phyloP scores from a whole-genome alignment of 2,329 filamentous ascomycete species.

The Aspergillus sclerotialis region DNA sequence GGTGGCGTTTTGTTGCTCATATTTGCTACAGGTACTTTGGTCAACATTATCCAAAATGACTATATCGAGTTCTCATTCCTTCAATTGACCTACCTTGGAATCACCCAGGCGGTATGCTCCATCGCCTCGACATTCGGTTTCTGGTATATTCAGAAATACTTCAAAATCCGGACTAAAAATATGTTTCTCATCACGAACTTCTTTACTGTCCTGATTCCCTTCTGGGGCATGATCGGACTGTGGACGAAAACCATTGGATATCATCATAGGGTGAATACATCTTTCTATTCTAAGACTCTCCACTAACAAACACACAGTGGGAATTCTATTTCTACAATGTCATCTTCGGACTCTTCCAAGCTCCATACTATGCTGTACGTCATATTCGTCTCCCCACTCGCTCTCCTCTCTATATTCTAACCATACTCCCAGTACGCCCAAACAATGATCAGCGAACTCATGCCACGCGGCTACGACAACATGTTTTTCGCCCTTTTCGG shows the following conservation, averaged over 20 bases:
- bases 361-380: slow-evolving; percentile 34
- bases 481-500: slow-evolving; percentile 41
- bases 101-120: slow-evolving; percentile 32
- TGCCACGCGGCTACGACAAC: slow-evolving; percentile 37
- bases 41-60: slow-evolving; percentile 36
- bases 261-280: slow-evolving; percentile 25
- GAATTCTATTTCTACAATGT: slow-evolving; percentile 41
- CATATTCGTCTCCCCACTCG: neutral
- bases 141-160: slow-evolving; percentile 38
- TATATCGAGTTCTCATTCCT: slow-evolving; percentile 36
- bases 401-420: neutral
- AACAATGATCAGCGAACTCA: slow-evolving; percentile 40
- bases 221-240: slow-evolving; percentile 38
- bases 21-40: slow-evolving; percentile 20
- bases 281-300: neutral
- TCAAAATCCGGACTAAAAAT: slow-evolving; percentile 33
- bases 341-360: slow-evolving; percentile 37
- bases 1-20: neutral
- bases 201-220: slow-evolving; percentile 35
- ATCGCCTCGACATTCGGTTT: slow-evolving; percentile 35
- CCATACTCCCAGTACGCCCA: slow-evolving; percentile 29
- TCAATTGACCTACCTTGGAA: slow-evolving; percentile 35
- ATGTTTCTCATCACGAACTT: slow-evolving; percentile 39
- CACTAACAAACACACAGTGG: slow-evolving; percentile 18
- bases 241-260: slow-evolving; percentile 35